Conservation (phyloP, 1,284 basidiomycete species). For the Trichosporon ovoides region DNA sequence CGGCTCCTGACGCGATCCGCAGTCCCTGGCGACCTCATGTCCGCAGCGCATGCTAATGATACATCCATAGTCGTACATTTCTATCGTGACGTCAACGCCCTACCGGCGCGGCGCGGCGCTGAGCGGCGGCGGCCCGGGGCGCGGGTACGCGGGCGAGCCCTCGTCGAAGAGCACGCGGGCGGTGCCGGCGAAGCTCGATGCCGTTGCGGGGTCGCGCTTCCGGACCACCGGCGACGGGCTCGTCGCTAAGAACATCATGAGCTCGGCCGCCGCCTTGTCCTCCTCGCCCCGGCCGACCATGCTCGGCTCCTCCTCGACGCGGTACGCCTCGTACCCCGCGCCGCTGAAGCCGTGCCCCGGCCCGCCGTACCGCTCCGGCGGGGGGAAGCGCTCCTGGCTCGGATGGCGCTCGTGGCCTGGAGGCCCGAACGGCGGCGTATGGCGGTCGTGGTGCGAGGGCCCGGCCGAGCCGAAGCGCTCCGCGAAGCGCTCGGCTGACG, state of each 20-base stretch:
- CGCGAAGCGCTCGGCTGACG: conserved; percentile 5
- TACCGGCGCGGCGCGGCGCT: background rate
- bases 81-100: too few relatives aligned
- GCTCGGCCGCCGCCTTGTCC: conserved; percentile 44
- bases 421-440: background rate
- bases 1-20: too few relatives aligned
- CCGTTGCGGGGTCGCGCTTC: conserved; percentile 15
- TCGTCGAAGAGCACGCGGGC: conserved; percentile 44
- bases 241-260: conserved; percentile 49
- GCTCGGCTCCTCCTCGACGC: conserved; percentile 1
- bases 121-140: background rate
- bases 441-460: background rate
- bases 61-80: too few relatives aligned
- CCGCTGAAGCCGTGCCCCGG: background rate
- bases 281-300: conserved; percentile 28
- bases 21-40: too few relatives aligned
- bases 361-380: conserved; percentile 1
- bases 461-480: background rate
- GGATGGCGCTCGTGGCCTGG: conserved; percentile 4
- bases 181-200: conserved; percentile 20
- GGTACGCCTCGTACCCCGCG: conserved; percentile 1
- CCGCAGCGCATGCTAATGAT: too few relatives aligned
- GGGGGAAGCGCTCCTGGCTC: conserved; percentile 5
- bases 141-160: background rate
- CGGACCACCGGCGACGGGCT: conserved; percentile 35